Base-by-base conservation (phyloP, 2,329 filamentous ascomycete species). In the Colletotrichum trifolii region DNA sequence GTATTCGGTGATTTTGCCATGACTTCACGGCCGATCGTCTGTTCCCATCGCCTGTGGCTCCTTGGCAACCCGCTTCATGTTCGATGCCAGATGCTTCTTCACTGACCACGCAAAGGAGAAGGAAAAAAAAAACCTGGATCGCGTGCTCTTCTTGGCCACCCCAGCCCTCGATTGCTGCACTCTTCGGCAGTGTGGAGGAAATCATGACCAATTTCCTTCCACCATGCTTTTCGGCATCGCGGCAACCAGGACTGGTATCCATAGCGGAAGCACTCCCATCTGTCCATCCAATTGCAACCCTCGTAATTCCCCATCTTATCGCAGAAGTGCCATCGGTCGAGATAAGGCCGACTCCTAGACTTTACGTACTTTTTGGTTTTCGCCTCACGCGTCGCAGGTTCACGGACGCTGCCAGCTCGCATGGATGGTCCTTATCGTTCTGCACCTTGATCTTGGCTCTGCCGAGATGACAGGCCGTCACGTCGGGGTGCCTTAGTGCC, bases 281-380 rank as follows among this genome's bases (percentile, higher is more conserved):
- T 8, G 33, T 11, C 6, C 40, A 46, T 38, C 63, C 63, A 63
- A 57, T 66, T n/a, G 50, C 49, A 42, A 42, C 42, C 17, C 35
- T 25, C 11, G 3, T 33, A 62, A 45, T 36, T 34, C 47, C 12
- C 58, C 45, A 63, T 62, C 40, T 50, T 57, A 49, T 57, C 47
- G 36, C 38, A 6, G 15, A 12, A 47, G 40, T 35, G 39, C 39
- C 52, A 53, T 54, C 39, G 35, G 33, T 35, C 9, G 34, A 65
- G 58, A 65, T 62, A 65, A 65, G 50, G n/a, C 13, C 34, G 36
- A 43, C 43, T 54, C 17, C 50, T 56, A 15, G 38, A 48, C 46
- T 54, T 49, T 54, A 49, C 50, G 46, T 54, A 55, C 17, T 34
- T 12, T 58, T 50, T 34, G 39, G 8, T 6, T 8, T 46, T 50